These are phyloP conservation scores for Beauveria sp. DNA, from an alignment of 2,329 filamentous ascomycete genomes.

Conservation along the genomic window DNA sequence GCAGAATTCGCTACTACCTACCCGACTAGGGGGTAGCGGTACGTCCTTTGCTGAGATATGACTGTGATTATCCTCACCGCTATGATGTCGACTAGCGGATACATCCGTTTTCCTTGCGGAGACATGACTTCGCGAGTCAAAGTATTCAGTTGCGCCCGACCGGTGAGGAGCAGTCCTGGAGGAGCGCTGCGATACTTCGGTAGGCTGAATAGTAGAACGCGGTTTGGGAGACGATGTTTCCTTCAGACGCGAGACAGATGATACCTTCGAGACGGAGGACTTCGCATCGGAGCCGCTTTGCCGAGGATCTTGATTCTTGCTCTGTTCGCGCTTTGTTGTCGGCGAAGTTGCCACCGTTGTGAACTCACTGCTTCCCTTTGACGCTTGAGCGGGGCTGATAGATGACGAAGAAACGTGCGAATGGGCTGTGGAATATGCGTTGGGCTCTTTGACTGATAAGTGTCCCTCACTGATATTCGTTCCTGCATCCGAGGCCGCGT, in stretches of 20 bases:
- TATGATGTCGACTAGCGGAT: background rate
- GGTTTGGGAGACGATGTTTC: background rate
- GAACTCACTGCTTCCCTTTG: background rate
- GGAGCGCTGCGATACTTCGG: background rate
- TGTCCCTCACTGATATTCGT: background rate
- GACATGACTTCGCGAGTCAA: background rate
- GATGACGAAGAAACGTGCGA: background rate
- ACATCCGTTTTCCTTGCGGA: background rate
- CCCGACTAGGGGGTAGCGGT: background rate
- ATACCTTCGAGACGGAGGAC: background rate
- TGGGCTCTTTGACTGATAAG: background rate
- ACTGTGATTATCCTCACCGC: conserved; percentile 12
- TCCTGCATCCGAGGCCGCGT: background rate
- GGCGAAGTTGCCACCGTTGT: conserved; percentile 18
- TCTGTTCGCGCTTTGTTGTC: background rate
- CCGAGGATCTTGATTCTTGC: background rate
- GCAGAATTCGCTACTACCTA: background rate
- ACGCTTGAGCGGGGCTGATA: background rate
- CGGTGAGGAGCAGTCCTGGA: background rate
- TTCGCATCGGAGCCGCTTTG: background rate
- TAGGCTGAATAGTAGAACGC: background rate
- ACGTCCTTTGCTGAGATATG: conserved; percentile 17
- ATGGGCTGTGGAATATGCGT: background rate
- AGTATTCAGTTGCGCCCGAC: background rate
- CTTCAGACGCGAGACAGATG: background rate